Percentiles rank a stretch among this genome's conserved stretches.
These are phyloP conservation scores for Cryphonectria carpinicola DNA, from an alignment of 2,329 filamentous ascomycete genomes.

Conservation along the genomic window DNA sequence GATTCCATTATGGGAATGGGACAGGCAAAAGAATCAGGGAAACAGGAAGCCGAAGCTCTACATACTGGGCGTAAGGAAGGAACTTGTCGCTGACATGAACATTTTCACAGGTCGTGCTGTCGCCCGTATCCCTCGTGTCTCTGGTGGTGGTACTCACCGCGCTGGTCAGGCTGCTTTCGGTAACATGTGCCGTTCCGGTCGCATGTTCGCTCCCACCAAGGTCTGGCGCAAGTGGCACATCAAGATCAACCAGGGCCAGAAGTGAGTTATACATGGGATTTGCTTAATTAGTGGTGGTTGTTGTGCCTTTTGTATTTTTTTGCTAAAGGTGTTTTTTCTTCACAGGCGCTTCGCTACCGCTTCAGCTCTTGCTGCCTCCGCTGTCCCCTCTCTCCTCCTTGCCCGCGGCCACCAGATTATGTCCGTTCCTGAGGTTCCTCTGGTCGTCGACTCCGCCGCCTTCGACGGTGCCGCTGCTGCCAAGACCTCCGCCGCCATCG, in stretches of 20 bases:
- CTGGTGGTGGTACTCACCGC: slow-evolving; percentile 99
- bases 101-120: slow-evolving; percentile 84
- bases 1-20: background rate
- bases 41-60: background rate
- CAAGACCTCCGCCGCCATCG: slow-evolving; percentile 87
- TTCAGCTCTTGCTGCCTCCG: slow-evolving; percentile 95
- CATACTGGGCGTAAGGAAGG: slow-evolving; percentile 2
- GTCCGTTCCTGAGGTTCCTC: slow-evolving; percentile 91
- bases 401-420: slow-evolving; percentile 97
- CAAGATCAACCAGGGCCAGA: slow-evolving; percentile 99
- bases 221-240: slow-evolving; percentile 99
- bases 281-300: background rate
- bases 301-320: background rate
- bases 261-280: slow-evolving; percentile 59
- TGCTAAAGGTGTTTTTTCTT: slow-evolving; percentile 25
- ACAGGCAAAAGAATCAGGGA: background rate
- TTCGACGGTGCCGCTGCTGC: slow-evolving; percentile 79
- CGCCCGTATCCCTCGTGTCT: slow-evolving; percentile 99
- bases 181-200: slow-evolving; percentile 99
- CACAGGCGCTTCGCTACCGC: slow-evolving; percentile 91
- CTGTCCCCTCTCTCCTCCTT: slow-evolving; percentile 90
- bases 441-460: slow-evolving; percentile 89
- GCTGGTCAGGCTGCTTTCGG: slow-evolving; percentile 99
- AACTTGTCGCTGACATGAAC: slow-evolving; percentile 33
- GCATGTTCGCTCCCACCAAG: slow-evolving; percentile 99